Base-by-base conservation (phyloP, 2,329 filamentous ascomycete genomes). In the Aspergillus brasiliensis region DNA sequence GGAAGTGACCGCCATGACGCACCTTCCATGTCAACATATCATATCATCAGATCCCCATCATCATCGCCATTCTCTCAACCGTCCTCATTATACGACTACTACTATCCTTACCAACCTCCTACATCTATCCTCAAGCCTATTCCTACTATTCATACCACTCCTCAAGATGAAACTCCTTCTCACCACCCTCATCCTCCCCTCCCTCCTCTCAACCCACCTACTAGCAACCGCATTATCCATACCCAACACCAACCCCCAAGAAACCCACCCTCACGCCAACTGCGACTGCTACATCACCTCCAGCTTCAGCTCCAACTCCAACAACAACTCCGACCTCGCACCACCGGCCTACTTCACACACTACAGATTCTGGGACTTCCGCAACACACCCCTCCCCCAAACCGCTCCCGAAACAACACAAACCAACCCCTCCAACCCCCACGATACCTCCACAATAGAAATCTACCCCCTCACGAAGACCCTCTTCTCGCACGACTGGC, bases 311-410 rank as follows among this genome's bases (percentile, higher is more conserved):
- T 83, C 81, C 70, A 83, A 82, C 47, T 83, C 81, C 70, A 83
- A 82, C 61, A 72, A 78, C 8, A 74, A 82, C 28, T 75, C 77
- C 1, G 74, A 75, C 5, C 66, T 3, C 1, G 13, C 77, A 3
- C 71, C 77, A 8, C 77, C 77, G 17, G 72, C 75, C 6, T 82
- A 81, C 69, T 84, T 84, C 65, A 76, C 80, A 49, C 76, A 83
- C 69, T 79, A 83, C 73, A 78, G 77, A 53, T 79, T 84, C 68
- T 83, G 77, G 73, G 81, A 83, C 69, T 83, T 83, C 63, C 80
- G 81, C 25, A 71, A 75, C 40, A 71, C 82, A 7, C 67, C 73
- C 17, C 65, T 75, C n/a, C 56, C 60, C 28, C 51, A 10, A 53
- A 59, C 48, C 46, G 11, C 3, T 3, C 15, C 28, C 15, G 37